Evolutionary conservation across 805 yeast genomes (phyloP).

Genomic region (Candida oleophila): DNA sequence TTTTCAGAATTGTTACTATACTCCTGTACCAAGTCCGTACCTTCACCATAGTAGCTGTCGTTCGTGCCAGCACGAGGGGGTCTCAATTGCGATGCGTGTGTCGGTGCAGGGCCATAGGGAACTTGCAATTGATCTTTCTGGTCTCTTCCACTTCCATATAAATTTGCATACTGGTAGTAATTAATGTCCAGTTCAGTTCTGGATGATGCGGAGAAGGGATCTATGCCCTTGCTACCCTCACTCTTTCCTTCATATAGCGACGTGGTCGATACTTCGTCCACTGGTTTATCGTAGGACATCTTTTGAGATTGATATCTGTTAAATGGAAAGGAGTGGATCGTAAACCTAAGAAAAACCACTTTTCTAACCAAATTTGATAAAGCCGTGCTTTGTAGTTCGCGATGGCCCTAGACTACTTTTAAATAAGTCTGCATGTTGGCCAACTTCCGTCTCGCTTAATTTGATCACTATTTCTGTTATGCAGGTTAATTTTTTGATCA

Average conservation of each 20-base stretch:
- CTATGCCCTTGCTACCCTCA: not conserved
- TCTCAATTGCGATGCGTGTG: not conserved
- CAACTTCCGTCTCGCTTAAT: not conserved
- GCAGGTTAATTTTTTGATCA: not conserved
- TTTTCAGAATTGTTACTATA: not conserved
- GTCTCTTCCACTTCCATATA: not conserved
- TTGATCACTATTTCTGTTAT: too few relatives aligned
- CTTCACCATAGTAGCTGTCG: not conserved
- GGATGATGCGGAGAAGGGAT: not conserved
- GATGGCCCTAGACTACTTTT: not conserved
- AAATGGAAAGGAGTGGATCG: too few relatives aligned
- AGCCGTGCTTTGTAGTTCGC: not conserved
- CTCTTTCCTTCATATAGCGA: not conserved
- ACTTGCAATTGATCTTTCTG: not conserved
- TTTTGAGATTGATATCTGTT: not conserved
- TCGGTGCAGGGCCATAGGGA: not conserved
- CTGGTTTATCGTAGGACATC: not conserved
- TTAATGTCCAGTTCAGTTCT: not conserved
- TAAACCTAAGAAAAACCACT: too few relatives aligned
- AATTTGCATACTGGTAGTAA: conserved; percentile 1
- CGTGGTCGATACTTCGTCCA: not conserved
- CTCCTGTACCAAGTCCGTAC: too few relatives aligned
- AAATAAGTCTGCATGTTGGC: not conserved
- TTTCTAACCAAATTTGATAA: too few relatives aligned
- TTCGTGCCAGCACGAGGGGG: not conserved